A percentile compares a stretch with the other conserved stretches of the same genome.
phyloP scores from a whole-genome alignment of 2,329 filamentous ascomycete species.

The Aulographum hederae region DNA sequence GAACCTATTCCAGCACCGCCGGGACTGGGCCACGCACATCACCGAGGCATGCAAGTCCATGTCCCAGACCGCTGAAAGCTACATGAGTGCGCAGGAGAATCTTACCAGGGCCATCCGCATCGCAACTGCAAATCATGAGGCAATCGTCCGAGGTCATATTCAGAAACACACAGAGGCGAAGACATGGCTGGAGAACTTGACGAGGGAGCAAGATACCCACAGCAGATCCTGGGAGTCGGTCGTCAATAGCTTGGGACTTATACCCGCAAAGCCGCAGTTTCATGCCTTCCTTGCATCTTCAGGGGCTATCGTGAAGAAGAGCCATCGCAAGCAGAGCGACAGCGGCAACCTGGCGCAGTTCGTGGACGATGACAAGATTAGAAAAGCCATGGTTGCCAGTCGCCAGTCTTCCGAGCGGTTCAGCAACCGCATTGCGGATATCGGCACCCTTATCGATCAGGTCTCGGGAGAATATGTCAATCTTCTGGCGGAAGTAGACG shows the following conservation, averaged over 20 bases:
- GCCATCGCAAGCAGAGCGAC: conserved; percentile 17
- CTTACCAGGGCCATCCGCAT: conserved; percentile 69
- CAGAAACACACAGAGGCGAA: conserved; percentile 53
- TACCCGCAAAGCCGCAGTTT: conserved; percentile 49
- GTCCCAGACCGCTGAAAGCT: conserved; percentile 40
- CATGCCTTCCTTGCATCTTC: conserved; percentile 23
- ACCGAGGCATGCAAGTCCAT: conserved; percentile 51
- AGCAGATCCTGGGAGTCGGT: conserved; percentile 50
- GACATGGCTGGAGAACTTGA: conserved; percentile 49
- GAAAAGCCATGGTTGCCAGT: conserved; percentile 51
- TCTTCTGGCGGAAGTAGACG: conserved; percentile 23
- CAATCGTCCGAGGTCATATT: conserved; percentile 53
- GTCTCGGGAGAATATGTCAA: conserved; percentile 24
- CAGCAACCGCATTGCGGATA: conserved; percentile 30
- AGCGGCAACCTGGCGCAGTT: conserved; percentile 21
- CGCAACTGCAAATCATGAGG: conserved; percentile 68
- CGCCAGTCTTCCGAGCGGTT: conserved; percentile 45
- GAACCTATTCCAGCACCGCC: conserved; percentile 62
- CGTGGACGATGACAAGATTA: conserved; percentile 55
- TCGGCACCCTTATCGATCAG: conserved; percentile 22
- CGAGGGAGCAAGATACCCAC: conserved; percentile 48
- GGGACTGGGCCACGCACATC: conserved; percentile 58
- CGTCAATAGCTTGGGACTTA: conserved; percentile 42
- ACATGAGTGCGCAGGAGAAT: conserved; percentile 55
- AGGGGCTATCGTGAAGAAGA: conserved; percentile 6